Percentiles rank a stretch among this genome's conserved stretches.
Conservation (phyloP, 176 grass and related monocot species). For the Bonia amplexicaulis region DNA sequence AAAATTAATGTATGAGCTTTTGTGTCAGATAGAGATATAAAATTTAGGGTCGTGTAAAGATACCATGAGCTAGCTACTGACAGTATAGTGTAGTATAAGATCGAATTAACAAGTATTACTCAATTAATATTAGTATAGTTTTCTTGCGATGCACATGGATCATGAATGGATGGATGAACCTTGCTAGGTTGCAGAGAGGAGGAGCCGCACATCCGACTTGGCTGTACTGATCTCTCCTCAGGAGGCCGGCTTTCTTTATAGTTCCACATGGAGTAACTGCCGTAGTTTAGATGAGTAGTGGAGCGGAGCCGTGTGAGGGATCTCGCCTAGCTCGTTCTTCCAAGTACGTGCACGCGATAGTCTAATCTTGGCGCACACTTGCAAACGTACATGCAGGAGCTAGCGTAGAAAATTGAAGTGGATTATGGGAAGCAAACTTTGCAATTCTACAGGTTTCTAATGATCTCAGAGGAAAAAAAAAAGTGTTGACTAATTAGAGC, state of each 20-base stretch:
- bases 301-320: conserved; percentile 34
- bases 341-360: neutral
- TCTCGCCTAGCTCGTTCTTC: conserved; percentile 41
- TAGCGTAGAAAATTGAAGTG: neutral
- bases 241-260: conserved; percentile 5
- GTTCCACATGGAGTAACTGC: conserved; percentile 18
- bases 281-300: conserved; percentile 9
- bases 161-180: conserved; percentile 4
- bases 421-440: neutral
- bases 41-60: neutral
- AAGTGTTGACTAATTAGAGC: neutral
- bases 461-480: neutral
- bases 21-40: neutral
- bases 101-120: neutral
- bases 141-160: no score
- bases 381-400: neutral
- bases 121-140: no score
- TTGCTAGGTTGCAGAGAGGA: neutral
- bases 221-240: neutral
- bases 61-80: neutral
- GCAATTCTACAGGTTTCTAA: neutral
- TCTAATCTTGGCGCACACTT: neutral
- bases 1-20: neutral
- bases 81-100: conserved; percentile 2
- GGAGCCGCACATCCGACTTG: conserved; percentile 31